Conservation (phyloP, 2,329 filamentous ascomycete genomes). For the Gnomoniopsis smithogilvyi region DNA sequence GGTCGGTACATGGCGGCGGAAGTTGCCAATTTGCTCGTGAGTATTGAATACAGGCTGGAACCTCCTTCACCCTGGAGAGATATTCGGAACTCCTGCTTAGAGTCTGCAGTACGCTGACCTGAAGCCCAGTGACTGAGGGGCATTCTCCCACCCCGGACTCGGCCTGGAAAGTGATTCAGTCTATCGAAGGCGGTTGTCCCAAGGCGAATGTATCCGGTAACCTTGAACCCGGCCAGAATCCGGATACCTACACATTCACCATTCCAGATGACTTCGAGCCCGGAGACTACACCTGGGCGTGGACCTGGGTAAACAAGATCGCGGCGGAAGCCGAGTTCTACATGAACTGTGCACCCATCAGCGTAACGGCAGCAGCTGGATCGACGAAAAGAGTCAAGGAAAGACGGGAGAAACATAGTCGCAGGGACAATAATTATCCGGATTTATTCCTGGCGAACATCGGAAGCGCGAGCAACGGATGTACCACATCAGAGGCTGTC, state of each 20-base stretch:
- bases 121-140: constrained; percentile 50
- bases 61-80: no score
- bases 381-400: constrained; percentile 16
- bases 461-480: constrained; percentile 39
- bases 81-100: background rate
- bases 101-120: background rate
- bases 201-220: constrained; percentile 47
- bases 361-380: constrained; percentile 37
- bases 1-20: constrained; percentile 68
- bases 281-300: constrained; percentile 66
- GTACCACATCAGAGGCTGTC: constrained; percentile 47
- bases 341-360: constrained; percentile 70
- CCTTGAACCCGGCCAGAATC: constrained; percentile 36
- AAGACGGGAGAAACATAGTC: constrained; percentile 17
- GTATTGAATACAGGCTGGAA: no score
- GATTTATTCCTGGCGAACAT: constrained; percentile 70
- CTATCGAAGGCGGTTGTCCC: constrained; percentile 68
- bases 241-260: constrained; percentile 51
- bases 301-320: constrained; percentile 70
- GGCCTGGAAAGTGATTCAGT: constrained; percentile 69
- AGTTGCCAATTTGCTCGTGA: constrained; percentile 65
- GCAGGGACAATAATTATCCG: constrained; percentile 49
- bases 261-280: constrained; percentile 58
- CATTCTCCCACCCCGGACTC: constrained; percentile 48
- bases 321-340: constrained; percentile 73